Evolutionary conservation across 495 filamentous ascomycete genomes (phyloP).

Genomic region (Xylaria bambusicola): DNA sequence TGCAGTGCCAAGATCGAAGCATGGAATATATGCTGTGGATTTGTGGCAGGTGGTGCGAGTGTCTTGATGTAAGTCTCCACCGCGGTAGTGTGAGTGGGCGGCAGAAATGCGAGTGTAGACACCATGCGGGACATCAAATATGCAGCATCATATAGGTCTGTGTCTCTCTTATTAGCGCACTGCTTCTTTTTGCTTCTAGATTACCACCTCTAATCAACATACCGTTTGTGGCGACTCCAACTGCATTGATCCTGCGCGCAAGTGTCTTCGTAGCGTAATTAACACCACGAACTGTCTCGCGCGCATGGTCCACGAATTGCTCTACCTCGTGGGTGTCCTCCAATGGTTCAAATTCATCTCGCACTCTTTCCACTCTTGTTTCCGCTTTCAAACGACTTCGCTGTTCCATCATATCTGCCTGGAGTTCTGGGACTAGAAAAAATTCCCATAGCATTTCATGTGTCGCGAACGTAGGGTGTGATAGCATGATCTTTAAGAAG

Average conservation of each 20-base stretch:
- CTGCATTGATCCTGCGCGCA: constrained; percentile 65
- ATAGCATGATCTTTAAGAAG: constrained; percentile 81
- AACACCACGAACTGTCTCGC: constrained; percentile 82
- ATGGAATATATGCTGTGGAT: constrained; percentile 74
- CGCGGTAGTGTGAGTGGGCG: constrained; percentile 65
- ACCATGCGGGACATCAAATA: constrained; percentile 58
- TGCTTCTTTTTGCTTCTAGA: neutral
- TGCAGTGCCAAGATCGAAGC: constrained; percentile 72
- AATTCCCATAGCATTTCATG: constrained; percentile 99
- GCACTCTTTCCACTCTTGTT: constrained; percentile 75
- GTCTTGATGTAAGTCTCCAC: constrained; percentile 70
- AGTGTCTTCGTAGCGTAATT: constrained; percentile 79
- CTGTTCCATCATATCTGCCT: constrained; percentile 85
- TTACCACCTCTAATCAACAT: constrained; percentile 17
- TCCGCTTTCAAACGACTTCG: constrained; percentile 84
- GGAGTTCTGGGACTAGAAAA: constrained; percentile 93
- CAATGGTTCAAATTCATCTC: constrained; percentile 82
- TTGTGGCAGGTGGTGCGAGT: constrained; percentile 68
- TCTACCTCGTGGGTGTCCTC: constrained; percentile 91
- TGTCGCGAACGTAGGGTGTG: constrained; percentile 90
- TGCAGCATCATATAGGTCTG: constrained; percentile 71
- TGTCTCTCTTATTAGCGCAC: constrained; percentile 16
- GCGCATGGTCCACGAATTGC: constrained; percentile 84
- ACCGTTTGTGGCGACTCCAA: constrained; percentile 60
- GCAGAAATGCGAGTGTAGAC: constrained; percentile 66